Evolutionary conservation across 2,329 filamentous ascomycete species (phyloP).

Genomic region (Lasiodiplodia theobromae): DNA sequence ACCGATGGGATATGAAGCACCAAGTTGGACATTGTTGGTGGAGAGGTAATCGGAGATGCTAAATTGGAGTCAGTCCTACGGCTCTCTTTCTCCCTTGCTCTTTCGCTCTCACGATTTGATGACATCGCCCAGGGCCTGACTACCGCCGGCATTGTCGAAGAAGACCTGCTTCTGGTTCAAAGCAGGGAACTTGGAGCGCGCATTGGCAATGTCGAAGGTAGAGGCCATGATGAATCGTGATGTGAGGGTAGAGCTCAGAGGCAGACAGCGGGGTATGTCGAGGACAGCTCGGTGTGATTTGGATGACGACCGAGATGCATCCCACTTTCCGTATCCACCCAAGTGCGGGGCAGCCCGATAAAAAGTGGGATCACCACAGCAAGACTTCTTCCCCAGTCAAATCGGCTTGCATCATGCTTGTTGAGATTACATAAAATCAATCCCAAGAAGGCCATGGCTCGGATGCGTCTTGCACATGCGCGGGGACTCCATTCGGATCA

Average conservation of each 20-base stretch:
- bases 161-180: slow-evolving; percentile 71
- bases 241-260: neutral
- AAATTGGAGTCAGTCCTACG: slow-evolving; percentile 23
- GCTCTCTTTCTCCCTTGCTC: neutral
- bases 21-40: slow-evolving; percentile 76
- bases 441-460: neutral
- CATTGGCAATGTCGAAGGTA: slow-evolving; percentile 62
- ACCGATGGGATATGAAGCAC: slow-evolving; percentile 71
- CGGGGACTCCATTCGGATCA: neutral
- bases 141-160: slow-evolving; percentile 81
- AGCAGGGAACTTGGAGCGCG: slow-evolving; percentile 71
- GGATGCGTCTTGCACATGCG: neutral
- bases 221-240: slow-evolving; percentile 36
- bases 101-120: slow-evolving; percentile 64
- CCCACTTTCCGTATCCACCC: slow-evolving; percentile 13
- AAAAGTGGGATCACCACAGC: slow-evolving; percentile 6
- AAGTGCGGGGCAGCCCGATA: slow-evolving; percentile 17
- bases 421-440: neutral
- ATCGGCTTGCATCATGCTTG: neutral
- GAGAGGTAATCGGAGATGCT: slow-evolving; percentile 72
- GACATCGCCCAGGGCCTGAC: slow-evolving; percentile 71
- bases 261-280: neutral
- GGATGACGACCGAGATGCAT: neutral
- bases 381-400: neutral
- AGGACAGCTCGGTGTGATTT: neutral